phyloP scores from a whole-genome alignment of 2,329 filamentous ascomycete genomes.

The Penicillium thymicola region DNA sequence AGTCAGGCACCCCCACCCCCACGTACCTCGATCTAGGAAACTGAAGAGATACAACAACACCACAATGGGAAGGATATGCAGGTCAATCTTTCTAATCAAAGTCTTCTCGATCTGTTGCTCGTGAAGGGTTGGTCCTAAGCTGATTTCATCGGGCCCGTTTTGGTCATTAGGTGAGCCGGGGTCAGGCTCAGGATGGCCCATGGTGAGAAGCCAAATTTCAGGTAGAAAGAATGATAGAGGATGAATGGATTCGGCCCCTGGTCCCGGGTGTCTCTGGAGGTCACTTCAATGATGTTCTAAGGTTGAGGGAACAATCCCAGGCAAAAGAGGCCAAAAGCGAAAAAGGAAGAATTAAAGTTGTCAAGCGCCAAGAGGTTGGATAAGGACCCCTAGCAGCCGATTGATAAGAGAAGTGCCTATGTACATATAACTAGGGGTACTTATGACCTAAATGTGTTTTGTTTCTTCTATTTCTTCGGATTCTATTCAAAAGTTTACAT shows the following conservation, averaged over 20 bases:
- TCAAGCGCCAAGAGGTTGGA: constrained; percentile 10
- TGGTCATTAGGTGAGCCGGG: constrained; percentile 13
- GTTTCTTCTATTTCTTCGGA: neutral
- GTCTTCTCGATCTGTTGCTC: constrained; percentile 29
- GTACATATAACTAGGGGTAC: neutral
- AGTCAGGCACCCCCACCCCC: neutral
- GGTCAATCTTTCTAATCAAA: constrained; percentile 41
- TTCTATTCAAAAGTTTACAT: neutral
- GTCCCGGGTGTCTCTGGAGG: neutral
- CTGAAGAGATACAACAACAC: constrained; percentile 63
- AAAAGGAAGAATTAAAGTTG: constrained; percentile 15
- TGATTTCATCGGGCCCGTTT: constrained; percentile 13
- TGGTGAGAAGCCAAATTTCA: constrained; percentile 4
- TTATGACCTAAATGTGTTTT: neutral
- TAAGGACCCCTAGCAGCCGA: neutral
- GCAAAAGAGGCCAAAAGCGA: neutral
- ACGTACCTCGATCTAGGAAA: constrained; percentile 62
- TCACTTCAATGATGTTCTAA: neutral
- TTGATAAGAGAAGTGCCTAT: neutral
- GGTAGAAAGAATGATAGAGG: neutral
- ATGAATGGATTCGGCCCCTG: neutral
- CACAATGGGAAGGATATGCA: constrained; percentile 41
- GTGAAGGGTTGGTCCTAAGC: constrained; percentile 18
- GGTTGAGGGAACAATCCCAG: neutral
- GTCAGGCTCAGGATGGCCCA: constrained; percentile 17